Base-by-base conservation (phyloP, 2,329 filamentous ascomycete genomes). In the Trichoderma gracile region DNA sequence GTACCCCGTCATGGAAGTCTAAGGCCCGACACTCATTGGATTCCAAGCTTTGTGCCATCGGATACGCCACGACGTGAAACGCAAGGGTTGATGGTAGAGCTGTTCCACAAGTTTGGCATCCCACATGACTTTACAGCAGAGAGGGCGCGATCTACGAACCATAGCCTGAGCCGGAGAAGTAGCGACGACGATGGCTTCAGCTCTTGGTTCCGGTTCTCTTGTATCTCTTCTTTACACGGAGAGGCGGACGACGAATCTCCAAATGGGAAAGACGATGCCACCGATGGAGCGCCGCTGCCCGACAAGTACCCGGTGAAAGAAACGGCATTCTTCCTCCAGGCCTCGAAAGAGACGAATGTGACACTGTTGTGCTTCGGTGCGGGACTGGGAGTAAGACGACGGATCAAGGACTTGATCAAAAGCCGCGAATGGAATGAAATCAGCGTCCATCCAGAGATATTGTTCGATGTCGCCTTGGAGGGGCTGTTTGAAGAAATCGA, bases 161-260 rank as follows among this genome's bases (percentile, higher is more conserved):
- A 77, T 66, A 77, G 76, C 65, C 74, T 77, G 49, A 73, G 71
- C 17, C 66, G 68, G 7, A 68, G 68, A 7, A 73, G 68, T 15
- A 70, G 71, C 42, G 55, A 38, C 2, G 17, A 45, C 2, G 45
- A 69, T 27, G 74, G 73, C 6, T 70, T 65, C 17, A 69, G 68
- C 38, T 68, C 72, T 0, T 78, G 75, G 76, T 77, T 78, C 46
- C 73, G 75, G 50, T 75, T 73, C 45, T 72, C 38, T 7, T 56
- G 76, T 2, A 6, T 14, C 19, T 54, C 14, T 2, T 1, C 15
- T n/a, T 10, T 12, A 27, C 25, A 45, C 1, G 15, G 15, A 1
- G 10, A 6, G 14, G 7, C 25, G 10, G 30, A 53, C 25, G 27
- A 25, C 19, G 45, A 49, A n/a, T 38, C 46, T 5, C 25, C 23